Conservation (phyloP, 352 stramenopile species). For the Thalassiosira exigua region DNA sequence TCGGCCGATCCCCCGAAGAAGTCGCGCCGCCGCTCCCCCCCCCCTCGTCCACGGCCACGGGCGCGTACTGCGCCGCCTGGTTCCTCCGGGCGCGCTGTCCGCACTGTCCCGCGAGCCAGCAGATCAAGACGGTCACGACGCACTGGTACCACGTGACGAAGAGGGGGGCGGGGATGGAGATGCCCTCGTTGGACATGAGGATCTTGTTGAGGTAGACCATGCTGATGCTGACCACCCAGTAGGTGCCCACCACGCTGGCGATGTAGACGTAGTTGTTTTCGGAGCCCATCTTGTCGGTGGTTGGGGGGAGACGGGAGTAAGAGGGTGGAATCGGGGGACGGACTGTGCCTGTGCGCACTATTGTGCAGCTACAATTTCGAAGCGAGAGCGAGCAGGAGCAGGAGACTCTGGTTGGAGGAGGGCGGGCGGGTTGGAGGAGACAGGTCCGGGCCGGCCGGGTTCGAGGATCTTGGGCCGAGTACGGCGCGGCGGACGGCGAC, state of each 20-base stretch:
- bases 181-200: conserved; percentile 79
- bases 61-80: conserved; percentile 19
- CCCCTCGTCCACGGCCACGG: conserved; percentile 25
- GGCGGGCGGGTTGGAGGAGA: too few species aligned
- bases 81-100: conserved; percentile 42
- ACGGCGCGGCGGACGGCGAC: too few species aligned
- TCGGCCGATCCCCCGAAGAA: conserved; percentile 35
- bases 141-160: conserved; percentile 91
- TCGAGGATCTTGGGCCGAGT: too few species aligned
- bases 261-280: conserved; percentile 62
- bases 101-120: conserved; percentile 81
- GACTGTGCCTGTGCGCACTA: too few species aligned
- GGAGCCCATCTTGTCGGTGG: too few species aligned
- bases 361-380: too few species aligned
- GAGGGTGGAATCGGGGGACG: too few species aligned
- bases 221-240: conserved; percentile 86
- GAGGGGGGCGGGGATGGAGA: conserved; percentile 85
- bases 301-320: too few species aligned
- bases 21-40: conserved; percentile 12
- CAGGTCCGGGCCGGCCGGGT: too few species aligned
- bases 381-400: too few species aligned
- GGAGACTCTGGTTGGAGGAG: too few species aligned
- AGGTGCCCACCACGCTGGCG: conserved; percentile 79
- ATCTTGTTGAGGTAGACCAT: conserved; percentile 90
- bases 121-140: conserved; percentile 86